Base-by-base conservation (phyloP, 2,329 filamentous ascomycete genomes). In the Pseudohalonectria lignicola region DNA sequence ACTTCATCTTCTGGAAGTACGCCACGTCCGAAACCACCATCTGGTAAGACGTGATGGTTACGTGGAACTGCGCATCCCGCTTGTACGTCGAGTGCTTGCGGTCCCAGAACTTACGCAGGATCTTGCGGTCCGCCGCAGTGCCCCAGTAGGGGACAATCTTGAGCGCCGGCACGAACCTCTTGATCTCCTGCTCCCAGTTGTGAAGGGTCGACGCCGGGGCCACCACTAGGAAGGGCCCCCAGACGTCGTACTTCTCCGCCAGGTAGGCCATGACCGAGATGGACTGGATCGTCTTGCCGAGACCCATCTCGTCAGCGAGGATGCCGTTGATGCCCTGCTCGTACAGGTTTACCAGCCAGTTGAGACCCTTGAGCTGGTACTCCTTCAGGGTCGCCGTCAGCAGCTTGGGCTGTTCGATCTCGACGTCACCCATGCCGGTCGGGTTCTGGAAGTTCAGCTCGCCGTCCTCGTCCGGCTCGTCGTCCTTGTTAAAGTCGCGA, bases 371-470 rank as follows among this genome's bases (percentile, higher is more conserved):
- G 57, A 98, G 69, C 66, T 98, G 92, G 63, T 98, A 98, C 59
- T 98, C 92, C 59, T 98, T 98, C 53, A 98, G 77, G 56, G 94
- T 86, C 37, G 88, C 86, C 46, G 85, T 88, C 53, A 98, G 76
- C 63, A 96, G 78, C 61, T 87, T 93, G 8, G 92, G 92, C 57
- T 98, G 92, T 45, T 88, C 81, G 40, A 98, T 86, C 53, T 94
- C 85, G 48, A 94, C 86, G 50, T 92, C 88, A 50, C 90, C 90
- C 50, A 98, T 72, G 53, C 90, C 92, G 4, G 88, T 92, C 1
- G 92, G 92, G 56, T 98, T 96, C 64, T 98, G 92, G 69, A 98
- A 98, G 64, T 98, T 98, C 83, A 98, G 86, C 63, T 98, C 92
- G 50, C 88, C 90, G 52, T 95, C 88, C 42, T 95, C 87, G 39